These are phyloP conservation scores for Lachancea waltii DNA, from an alignment of 805 yeast species.

Conservation along the genomic window DNA sequence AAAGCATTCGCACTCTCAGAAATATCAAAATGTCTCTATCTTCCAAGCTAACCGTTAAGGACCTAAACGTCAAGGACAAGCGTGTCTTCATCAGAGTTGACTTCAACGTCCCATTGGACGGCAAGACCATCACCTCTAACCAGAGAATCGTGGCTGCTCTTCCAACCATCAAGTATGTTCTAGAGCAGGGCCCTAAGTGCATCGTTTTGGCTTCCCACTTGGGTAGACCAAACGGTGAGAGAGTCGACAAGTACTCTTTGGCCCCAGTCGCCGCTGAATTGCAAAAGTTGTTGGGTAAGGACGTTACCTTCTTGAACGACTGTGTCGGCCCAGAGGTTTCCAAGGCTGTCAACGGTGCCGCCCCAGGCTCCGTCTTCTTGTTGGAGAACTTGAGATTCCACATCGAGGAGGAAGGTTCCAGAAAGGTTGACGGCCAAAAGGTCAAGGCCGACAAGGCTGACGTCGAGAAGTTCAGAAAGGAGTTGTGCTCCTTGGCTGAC, in stretches of 20 bases:
- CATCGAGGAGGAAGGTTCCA: conserved; percentile 94
- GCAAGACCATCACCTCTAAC: conserved; percentile 95
- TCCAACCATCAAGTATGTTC: conserved; percentile 94
- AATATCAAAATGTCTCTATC: conserved; percentile 72
- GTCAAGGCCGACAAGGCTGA: conserved; percentile 83
- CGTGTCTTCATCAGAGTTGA: conserved; percentile 99
- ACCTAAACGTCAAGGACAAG: conserved; percentile 78
- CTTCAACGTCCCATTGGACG: conserved; percentile 92
- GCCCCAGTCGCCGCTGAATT: conserved; percentile 92
- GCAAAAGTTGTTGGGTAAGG: conserved; percentile 62
- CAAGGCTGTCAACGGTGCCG: conserved; percentile 64
- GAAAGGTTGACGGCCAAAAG: conserved; percentile 87
- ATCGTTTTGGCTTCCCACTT: conserved; percentile 93
- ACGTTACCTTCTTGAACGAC: conserved; percentile 79
- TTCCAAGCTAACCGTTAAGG: conserved; percentile 87
- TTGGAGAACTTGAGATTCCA: conserved; percentile 98
- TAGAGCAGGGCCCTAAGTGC: conserved; percentile 85
- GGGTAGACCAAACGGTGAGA: conserved; percentile 99
- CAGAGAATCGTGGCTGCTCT: conserved; percentile 99
- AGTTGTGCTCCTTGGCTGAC: conserved; percentile 89
- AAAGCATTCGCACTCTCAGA: conserved; percentile 1
- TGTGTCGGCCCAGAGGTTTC: conserved; percentile 91
- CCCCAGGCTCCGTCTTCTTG: conserved; percentile 76
- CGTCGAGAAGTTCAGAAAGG: conserved; percentile 82
- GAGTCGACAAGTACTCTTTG: conserved; percentile 76